Conservation (phyloP, 257 asterid species). For the Gentiana straminea region DNA sequence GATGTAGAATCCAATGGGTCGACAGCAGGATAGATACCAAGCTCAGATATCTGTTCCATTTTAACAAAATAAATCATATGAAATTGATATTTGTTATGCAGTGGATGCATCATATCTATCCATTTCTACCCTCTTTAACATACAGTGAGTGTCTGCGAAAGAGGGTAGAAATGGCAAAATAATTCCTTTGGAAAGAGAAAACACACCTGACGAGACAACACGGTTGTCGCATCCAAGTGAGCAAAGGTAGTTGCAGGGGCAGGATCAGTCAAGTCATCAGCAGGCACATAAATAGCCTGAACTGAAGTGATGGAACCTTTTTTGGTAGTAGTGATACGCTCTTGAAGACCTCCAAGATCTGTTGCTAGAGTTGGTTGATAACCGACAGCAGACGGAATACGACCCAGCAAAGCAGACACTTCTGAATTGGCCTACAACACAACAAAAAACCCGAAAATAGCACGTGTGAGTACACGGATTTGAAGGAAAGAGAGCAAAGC, state of each 20-base stretch:
- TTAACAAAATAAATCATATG: background rate
- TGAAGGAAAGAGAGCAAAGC: too few relatives aligned
- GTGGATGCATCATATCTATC: too few relatives aligned
- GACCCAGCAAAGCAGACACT: conserved; percentile 98
- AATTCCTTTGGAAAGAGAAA: too few relatives aligned
- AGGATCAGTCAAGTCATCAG: conserved; percentile 99
- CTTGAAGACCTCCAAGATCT: conserved; percentile 99
- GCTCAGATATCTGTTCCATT: conserved; percentile 75
- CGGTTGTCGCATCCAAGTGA: conserved; percentile 99
- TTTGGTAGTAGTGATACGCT: conserved; percentile 92
- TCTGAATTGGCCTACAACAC: conserved; percentile 83
- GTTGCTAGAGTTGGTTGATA: conserved; percentile 98
- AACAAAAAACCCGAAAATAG: background rate
- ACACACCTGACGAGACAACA: conserved; percentile 81
- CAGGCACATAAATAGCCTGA: conserved; percentile 98
- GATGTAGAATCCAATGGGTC: conserved; percentile 97
- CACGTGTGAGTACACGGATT: too few relatives aligned
- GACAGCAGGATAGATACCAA: conserved; percentile 98
- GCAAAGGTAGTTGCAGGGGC: conserved; percentile 99
- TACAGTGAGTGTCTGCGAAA: too few relatives aligned
- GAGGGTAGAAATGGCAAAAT: too few relatives aligned
- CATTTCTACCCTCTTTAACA: too few relatives aligned
- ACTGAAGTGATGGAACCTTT: conserved; percentile 97
- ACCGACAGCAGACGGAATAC: conserved; percentile 99
- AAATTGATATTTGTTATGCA: background rate